Evolutionary conservation across 1,284 basidiomycete species (phyloP).

Genomic region (Trichosporon faecale): DNA sequence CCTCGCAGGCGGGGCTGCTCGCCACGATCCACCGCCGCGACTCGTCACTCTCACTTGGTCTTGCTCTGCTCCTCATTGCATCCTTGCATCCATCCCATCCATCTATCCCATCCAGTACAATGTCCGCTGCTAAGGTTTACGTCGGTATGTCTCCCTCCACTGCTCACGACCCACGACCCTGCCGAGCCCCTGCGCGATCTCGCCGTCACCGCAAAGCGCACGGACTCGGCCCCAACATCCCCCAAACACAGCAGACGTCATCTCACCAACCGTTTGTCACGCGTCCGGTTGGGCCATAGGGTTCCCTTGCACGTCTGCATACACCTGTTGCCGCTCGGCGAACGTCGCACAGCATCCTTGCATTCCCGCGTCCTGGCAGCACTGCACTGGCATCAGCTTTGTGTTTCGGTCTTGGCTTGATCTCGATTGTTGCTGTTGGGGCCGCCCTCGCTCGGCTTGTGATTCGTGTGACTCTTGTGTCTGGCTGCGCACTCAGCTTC

Average conservation of each 20-base stretch:
- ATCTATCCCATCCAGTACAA: slow-evolving; percentile 13
- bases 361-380: background rate
- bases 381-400: background rate
- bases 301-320: background rate
- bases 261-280: background rate
- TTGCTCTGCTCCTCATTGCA: slow-evolving; percentile 10
- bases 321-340: background rate
- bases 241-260: background rate
- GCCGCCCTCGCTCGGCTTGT: background rate
- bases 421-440: background rate
- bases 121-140: slow-evolving; percentile 31
- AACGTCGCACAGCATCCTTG: background rate
- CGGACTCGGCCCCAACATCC: background rate
- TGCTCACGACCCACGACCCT: slow-evolving; percentile 3
- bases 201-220: background rate
- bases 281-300: background rate
- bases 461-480: slow-evolving; percentile 8
- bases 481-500: background rate
- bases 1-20: background rate
- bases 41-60: slow-evolving; percentile 8
- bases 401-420: background rate
- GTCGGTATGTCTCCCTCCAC: slow-evolving; percentile 24
- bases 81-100: slow-evolving; percentile 16
- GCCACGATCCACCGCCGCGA: slow-evolving; percentile 10
- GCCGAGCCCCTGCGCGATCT: background rate